phyloP scores from a whole-genome alignment of 345 rosid genomes.

The Clarkia xantiana region DNA sequence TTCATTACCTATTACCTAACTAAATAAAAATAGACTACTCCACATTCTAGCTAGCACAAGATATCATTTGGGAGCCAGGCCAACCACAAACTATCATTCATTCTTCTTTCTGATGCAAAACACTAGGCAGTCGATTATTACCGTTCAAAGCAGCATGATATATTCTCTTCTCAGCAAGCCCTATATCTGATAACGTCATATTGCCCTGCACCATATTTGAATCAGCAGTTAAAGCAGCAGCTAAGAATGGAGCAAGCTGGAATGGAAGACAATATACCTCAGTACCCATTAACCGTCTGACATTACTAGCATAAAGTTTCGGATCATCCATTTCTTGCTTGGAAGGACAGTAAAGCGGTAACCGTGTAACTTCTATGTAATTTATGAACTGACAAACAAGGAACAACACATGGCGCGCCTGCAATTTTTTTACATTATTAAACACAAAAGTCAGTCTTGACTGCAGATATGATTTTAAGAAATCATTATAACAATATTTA shows the following conservation, averaged over 20 bases:
- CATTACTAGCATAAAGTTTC: conserved; percentile 71
- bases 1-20: no score
- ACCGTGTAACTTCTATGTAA: conserved; percentile 57
- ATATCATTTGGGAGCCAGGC: conserved; percentile 27
- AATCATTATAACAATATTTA: no score
- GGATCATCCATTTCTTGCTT: conserved; percentile 84
- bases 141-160: conserved; percentile 97
- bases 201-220: conserved; percentile 46
- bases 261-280: conserved; percentile 39
- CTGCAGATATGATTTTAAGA: no score
- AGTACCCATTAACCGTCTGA: conserved; percentile 69
- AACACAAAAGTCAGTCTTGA: not conserved
- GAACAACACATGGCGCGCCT: conserved; percentile 75
- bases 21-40: no score
- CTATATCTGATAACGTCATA: conserved; percentile 65
- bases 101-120: conserved; percentile 92
- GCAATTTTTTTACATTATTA: conserved; percentile 6
- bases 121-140: conserved; percentile 93
- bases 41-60: conserved; percentile 15
- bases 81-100: conserved; percentile 44
- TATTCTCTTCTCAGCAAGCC: conserved; percentile 88
- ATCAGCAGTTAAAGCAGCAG: not conserved
- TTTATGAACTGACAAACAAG: conserved; percentile 89
- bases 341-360: conserved; percentile 81
- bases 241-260: no score